Evolutionary conservation across 345 rosid genomes (phyloP).

Genomic region (Lepidium didymum): DNA sequence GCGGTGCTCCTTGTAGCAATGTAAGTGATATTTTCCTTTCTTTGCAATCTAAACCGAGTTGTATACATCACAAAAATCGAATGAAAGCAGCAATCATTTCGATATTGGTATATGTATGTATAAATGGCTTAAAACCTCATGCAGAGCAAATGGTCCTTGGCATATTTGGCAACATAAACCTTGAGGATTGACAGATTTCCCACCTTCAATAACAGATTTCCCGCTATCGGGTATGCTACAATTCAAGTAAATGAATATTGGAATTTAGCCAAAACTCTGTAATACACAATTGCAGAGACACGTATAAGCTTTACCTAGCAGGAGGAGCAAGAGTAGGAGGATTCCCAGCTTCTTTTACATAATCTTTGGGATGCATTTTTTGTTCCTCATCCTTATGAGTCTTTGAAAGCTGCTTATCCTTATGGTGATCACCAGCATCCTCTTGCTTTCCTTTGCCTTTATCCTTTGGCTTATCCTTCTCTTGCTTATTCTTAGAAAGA

Average conservation of each 20-base stretch:
- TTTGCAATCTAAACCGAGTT: neutral
- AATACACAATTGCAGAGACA: neutral
- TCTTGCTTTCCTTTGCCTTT: conserved; percentile 20
- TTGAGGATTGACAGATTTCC: conserved; percentile 53
- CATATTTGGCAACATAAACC: conserved; percentile 66
- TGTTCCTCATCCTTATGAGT: neutral
- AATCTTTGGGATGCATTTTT: neutral
- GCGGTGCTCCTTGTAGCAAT: conserved; percentile 7
- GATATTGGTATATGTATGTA: too few relatives aligned
- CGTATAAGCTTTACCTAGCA: neutral
- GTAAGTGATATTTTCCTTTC: neutral
- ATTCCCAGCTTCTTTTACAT: neutral
- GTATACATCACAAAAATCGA: neutral
- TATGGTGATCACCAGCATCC: too few relatives aligned
- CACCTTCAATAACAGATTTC: conserved; percentile 42
- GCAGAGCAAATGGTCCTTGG: conserved; percentile 39
- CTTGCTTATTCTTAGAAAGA: neutral
- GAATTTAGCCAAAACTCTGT: neutral
- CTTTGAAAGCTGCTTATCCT: neutral
- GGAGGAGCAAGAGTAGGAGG: neutral
- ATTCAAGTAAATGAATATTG: neutral
- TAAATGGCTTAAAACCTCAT: conserved; percentile 39
- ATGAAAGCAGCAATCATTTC: neutral
- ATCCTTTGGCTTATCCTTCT: neutral
- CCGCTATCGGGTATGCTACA: conserved; percentile 57